A percentile compares a stretch with the other conserved stretches of the same genome.
Evolutionary conservation across 2,329 filamentous ascomycete genomes (phyloP).

Genomic region (Juglanconis sp.): DNA sequence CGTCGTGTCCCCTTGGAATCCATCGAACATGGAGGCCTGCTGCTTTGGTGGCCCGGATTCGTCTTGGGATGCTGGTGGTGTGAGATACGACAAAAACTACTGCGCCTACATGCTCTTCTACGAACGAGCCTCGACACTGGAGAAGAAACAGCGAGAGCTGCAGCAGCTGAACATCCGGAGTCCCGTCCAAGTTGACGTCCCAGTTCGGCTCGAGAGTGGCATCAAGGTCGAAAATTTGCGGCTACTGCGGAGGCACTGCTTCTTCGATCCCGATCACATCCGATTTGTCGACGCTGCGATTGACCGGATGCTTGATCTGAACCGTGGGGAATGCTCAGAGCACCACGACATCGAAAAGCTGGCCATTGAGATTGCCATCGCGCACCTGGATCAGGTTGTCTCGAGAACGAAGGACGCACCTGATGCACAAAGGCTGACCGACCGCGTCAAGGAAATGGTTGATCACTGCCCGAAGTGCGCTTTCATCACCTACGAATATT

Average conservation of each 20-base stretch:
- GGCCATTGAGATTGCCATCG: conserved; percentile 54
- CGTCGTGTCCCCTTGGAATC: conserved; percentile 73
- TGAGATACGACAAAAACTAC: conserved; percentile 64
- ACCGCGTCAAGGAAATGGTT: conserved; percentile 44
- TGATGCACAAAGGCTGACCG: conserved; percentile 52
- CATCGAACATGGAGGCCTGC: conserved; percentile 65
- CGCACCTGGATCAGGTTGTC: conserved; percentile 73
- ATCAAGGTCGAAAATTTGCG: conserved; percentile 71
- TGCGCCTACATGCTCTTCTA: conserved; percentile 99
- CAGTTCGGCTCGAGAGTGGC: conserved; percentile 47
- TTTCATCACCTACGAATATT: conserved; percentile 59
- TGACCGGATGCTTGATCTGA: conserved; percentile 49
- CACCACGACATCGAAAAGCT: conserved; percentile 44
- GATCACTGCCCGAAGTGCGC: conserved; percentile 53
- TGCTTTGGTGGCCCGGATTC: conserved; percentile 74
- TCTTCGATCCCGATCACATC: conserved; percentile 71
- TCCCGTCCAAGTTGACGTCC: conserved; percentile 45
- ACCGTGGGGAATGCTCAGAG: conserved; percentile 45
- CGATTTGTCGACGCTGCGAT: conserved; percentile 65
- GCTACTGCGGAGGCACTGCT: conserved; percentile 72
- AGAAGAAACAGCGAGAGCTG: conserved; percentile 48
- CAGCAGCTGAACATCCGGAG: conserved; percentile 31
- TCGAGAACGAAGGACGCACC: conserved; percentile 67
- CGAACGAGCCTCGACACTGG: conserved; percentile 69
- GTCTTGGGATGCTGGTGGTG: conserved; percentile 42